phyloP scores from a whole-genome alignment of 2,329 filamentous ascomycete species.

The Geoglossum cookeanum region DNA sequence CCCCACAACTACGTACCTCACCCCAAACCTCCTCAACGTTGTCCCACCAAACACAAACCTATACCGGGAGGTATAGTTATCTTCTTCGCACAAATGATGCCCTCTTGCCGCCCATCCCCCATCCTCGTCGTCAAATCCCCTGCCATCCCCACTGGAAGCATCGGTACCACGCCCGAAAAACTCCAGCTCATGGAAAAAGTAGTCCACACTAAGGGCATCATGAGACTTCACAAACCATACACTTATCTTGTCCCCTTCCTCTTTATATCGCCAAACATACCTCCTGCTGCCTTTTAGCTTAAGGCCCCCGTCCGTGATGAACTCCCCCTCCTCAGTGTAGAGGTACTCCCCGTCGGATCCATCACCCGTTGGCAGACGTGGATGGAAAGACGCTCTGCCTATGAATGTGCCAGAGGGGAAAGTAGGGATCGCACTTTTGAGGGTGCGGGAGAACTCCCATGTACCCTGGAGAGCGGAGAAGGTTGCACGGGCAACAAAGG shows the following conservation, averaged over 20 bases:
- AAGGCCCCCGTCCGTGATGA: conserved; percentile 36
- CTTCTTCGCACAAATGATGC: conserved; percentile 50
- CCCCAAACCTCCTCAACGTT: conserved; percentile 36
- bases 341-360: conserved; percentile 37
- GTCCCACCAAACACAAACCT: conserved; percentile 43
- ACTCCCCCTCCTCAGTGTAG: conserved; percentile 48
- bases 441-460: conserved; percentile 43
- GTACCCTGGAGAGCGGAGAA: conserved; percentile 52
- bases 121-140: conserved; percentile 8
- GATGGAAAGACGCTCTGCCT: conserved; percentile 45
- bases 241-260: conserved; percentile 38
- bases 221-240: conserved; percentile 56
- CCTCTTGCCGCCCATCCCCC: conserved; percentile 44
- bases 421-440: conserved; percentile 33
- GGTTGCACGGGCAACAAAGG: conserved; percentile 44
- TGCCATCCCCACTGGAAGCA: conserved; percentile 11
- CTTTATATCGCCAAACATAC: conserved; percentile 56
- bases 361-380: conserved; percentile 34
- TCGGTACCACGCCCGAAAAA: conserved; percentile 22
- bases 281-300: conserved; percentile 41
- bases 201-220: conserved; percentile 43
- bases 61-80: conserved; percentile 53
- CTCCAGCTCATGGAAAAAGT: conserved; percentile 57
- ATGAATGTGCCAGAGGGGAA: conserved; percentile 46
- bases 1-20: conserved; percentile 47